These are phyloP conservation scores for Lentinula edodes DNA, from an alignment of 768 basidiomycete genomes.

Conservation along the genomic window DNA sequence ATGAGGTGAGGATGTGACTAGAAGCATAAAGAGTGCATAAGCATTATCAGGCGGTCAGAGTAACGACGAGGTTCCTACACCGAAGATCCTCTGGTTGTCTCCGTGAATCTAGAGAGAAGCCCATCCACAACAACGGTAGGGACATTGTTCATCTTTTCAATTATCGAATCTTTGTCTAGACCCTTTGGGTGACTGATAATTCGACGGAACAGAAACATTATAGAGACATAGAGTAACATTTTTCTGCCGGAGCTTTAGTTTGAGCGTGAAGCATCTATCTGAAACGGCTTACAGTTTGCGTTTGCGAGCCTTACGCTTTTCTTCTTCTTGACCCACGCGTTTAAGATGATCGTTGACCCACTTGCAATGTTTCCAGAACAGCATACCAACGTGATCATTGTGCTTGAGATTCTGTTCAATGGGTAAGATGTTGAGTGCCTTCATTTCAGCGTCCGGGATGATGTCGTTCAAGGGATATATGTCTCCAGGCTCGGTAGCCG, in stretches of 20 bases:
- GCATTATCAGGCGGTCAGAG: neutral
- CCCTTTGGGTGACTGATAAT: slow-evolving; percentile 28
- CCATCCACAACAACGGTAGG: slow-evolving; percentile 68
- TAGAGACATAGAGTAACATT: slow-evolving; percentile 73
- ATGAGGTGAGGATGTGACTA: slow-evolving; percentile 56
- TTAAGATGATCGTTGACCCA: slow-evolving; percentile 71
- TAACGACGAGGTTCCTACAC: slow-evolving; percentile 35
- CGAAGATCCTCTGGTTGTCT: slow-evolving; percentile 60
- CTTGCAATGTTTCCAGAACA: slow-evolving; percentile 57
- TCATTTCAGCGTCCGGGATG: slow-evolving; percentile 79
- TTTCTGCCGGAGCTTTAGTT: slow-evolving; percentile 40
- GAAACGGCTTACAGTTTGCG: slow-evolving; percentile 49
- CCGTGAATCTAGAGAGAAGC: slow-evolving; percentile 75
- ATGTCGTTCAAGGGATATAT: slow-evolving; percentile 70
- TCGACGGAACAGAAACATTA: slow-evolving; percentile 70
- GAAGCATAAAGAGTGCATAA: neutral
- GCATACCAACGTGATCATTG: slow-evolving; percentile 43
- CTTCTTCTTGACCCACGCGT: slow-evolving; percentile 27
- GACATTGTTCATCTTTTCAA: slow-evolving; percentile 51
- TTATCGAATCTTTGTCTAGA: slow-evolving; percentile 45
- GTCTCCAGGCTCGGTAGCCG: slow-evolving; percentile 66
- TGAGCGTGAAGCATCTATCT: neutral
- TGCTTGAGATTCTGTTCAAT: slow-evolving; percentile 48
- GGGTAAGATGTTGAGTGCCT: slow-evolving; percentile 51
- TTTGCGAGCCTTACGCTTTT: slow-evolving; percentile 43